Conservation (phyloP, 352 stramenopile genomes). For the Globisporangium uncinulatum region DNA sequence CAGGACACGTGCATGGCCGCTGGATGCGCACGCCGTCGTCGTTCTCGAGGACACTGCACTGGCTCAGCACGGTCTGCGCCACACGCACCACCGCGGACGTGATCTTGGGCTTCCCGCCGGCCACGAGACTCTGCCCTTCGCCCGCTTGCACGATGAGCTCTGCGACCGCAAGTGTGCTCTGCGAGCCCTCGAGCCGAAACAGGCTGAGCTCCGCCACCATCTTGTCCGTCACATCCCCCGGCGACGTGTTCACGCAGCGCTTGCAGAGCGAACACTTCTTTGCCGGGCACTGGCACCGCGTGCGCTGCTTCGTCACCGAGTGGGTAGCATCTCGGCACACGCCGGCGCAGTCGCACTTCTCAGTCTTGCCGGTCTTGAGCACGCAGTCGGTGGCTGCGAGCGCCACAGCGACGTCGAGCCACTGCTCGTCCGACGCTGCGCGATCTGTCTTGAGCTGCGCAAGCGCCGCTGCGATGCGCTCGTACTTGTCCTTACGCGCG, state of each 20-base stretch:
- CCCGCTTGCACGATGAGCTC: constrained; percentile 38
- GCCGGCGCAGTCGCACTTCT: constrained; percentile 60
- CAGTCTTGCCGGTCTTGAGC: constrained; percentile 65
- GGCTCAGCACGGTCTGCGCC: constrained; percentile 49
- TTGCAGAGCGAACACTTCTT: constrained; percentile 76
- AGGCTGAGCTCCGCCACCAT: constrained; percentile 54
- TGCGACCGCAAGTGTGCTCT: constrained; percentile 41
- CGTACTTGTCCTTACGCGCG: constrained; percentile 83
- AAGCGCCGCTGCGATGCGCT: constrained; percentile 61
- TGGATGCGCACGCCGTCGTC: constrained; percentile 53
- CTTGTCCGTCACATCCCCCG: constrained; percentile 55
- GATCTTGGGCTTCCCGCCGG: constrained; percentile 35
- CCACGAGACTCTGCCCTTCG: constrained; percentile 37
- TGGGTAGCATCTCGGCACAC: constrained; percentile 57
- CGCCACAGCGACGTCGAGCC: constrained; percentile 69
- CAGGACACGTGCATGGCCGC: constrained; percentile 61
- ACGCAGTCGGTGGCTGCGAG: constrained; percentile 74
- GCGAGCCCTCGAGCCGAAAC: constrained; percentile 26
- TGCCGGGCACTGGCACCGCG: constrained; percentile 69
- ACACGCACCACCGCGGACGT: constrained; percentile 52
- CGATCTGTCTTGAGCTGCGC: constrained; percentile 59
- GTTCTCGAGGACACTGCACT: constrained; percentile 70
- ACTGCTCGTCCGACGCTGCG: constrained; percentile 46
- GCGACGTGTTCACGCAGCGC: constrained; percentile 55
- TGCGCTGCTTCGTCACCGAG: constrained; percentile 67